Base-by-base conservation (phyloP, 257 asterid genomes). In the Capsicum rhomboideum region DNA sequence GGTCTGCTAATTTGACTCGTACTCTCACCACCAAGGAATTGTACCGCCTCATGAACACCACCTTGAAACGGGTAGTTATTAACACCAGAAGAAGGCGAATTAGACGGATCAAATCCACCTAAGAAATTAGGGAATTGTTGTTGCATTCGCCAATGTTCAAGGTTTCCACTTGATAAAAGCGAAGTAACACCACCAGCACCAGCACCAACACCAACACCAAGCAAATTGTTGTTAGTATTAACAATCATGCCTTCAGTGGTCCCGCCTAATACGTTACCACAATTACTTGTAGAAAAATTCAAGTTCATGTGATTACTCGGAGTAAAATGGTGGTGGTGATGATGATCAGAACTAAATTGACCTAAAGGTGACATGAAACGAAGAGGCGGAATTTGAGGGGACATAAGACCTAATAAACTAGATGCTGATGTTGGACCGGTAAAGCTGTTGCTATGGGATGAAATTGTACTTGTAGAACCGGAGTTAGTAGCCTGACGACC, bases 331-430 rank as follows among this genome's bases (percentile, higher is more conserved):
- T 74, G 80, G 2, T 74, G 58, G 10, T 72, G 58, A 0, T 72
- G 40, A 74, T 86, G 88, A 21, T 92, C 97, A 29, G 87, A 83
- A 40, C 31, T 50, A 37, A 95, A 84, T 79, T 93, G 95, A 64
- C 90, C 85, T 28, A 94, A 78, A 29, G 98, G 98, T 1, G 98
- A 91, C 88, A 90, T 85, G 83, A 93, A 94, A 1, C 94, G 88
- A 0, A 88, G 88, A 0, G 93, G 93, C 31, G 94, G 93, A 8
- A 90, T 83, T 58, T 85, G 97, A 58, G 96, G 90, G 3, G 85
- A 59, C 7, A 85, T 82, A 16, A 90, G 91, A 82, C 92, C 92
- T 59, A 91, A 31, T 13, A 93, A 37, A 58, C 80, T 90, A 14
- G 89, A 61, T 1, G 83, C 21, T 21, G 81, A 50, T 77, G 81